Evolutionary conservation across 768 basidiomycete species (phyloP).

Genomic region (Butyriboletus loyo): DNA sequence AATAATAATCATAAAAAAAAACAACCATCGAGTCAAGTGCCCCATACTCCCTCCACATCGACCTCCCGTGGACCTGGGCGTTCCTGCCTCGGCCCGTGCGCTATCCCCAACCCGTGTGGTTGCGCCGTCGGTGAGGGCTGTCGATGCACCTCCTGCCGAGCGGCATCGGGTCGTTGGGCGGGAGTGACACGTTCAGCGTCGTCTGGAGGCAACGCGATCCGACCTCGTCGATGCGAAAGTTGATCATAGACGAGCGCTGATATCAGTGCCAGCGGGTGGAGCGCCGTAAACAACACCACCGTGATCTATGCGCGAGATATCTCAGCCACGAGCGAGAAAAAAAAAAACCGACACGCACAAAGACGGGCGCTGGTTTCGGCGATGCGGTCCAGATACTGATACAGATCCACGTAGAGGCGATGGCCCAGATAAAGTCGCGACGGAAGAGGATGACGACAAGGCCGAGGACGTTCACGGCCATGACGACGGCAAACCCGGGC

Average conservation of each 20-base stretch:
- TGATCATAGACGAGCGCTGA: conserved; percentile 40
- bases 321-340: neutral
- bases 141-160: conserved; percentile 1
- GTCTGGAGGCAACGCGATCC: conserved; percentile 44
- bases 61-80: conserved; percentile 37
- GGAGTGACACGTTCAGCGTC: conserved; percentile 7
- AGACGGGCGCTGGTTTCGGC: conserved; percentile 64
- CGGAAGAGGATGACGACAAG: conserved; percentile 53
- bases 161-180: neutral
- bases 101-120: neutral
- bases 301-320: conserved; percentile 43
- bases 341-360: conserved; percentile 48
- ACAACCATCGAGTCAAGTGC: conserved; percentile 7
- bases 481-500: conserved; percentile 69
- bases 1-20: neutral
- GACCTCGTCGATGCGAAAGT: conserved; percentile 26
- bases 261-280: conserved; percentile 63
- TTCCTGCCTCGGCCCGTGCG: conserved; percentile 1
- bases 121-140: conserved; percentile 1
- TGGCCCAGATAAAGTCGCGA: conserved; percentile 71
- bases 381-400: conserved; percentile 57
- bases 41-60: conserved; percentile 41
- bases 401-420: conserved; percentile 72
- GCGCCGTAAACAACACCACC: conserved; percentile 57
- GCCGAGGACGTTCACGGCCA: conserved; percentile 59